Evolutionary conservation across 2,329 filamentous ascomycete genomes (phyloP).

Genomic region (Monosporascus sp.): DNA sequence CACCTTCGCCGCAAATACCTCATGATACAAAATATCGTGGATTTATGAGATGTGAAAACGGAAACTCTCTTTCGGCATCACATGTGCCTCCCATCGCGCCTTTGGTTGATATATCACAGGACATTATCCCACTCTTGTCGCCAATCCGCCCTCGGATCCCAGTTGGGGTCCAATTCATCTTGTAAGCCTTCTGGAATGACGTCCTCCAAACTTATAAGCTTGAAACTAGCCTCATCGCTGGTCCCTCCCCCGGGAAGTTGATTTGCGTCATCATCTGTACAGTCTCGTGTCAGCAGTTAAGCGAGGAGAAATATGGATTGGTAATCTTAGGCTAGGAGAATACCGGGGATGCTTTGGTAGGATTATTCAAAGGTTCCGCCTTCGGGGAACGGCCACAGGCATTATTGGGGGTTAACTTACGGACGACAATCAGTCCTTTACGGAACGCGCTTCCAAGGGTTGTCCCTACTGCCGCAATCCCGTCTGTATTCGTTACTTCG

Average conservation of each 20-base stretch:
- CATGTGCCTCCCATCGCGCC: neutral
- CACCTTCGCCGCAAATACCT: no score
- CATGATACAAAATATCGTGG: no score
- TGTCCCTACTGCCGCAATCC: slow-evolving; percentile 40
- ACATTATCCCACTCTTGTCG: neutral
- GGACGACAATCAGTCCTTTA: slow-evolving; percentile 41
- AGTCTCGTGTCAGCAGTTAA: neutral
- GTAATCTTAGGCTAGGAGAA: no score
- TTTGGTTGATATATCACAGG: neutral
- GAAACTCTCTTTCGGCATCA: no score
- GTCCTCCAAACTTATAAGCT: slow-evolving; percentile 38
- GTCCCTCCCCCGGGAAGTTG: slow-evolving; percentile 40
- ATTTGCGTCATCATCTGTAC: slow-evolving; percentile 45
- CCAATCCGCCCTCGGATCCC: slow-evolving; percentile 31
- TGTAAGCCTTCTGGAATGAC: slow-evolving; percentile 32
- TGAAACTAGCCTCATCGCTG: slow-evolving; percentile 43
- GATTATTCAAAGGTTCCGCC: neutral
- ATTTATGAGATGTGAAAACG: no score
- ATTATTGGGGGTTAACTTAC: neutral
- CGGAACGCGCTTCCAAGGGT: slow-evolving; percentile 36
- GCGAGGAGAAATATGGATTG: neutral
- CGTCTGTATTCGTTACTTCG: slow-evolving; percentile 48
- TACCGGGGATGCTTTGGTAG: no score
- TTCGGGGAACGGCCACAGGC: neutral
- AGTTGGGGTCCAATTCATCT: slow-evolving; percentile 30